These are phyloP conservation scores for Ceratocystis eucalypticola DNA, from an alignment of 2,329 filamentous ascomycete species.

Conservation along the genomic window DNA sequence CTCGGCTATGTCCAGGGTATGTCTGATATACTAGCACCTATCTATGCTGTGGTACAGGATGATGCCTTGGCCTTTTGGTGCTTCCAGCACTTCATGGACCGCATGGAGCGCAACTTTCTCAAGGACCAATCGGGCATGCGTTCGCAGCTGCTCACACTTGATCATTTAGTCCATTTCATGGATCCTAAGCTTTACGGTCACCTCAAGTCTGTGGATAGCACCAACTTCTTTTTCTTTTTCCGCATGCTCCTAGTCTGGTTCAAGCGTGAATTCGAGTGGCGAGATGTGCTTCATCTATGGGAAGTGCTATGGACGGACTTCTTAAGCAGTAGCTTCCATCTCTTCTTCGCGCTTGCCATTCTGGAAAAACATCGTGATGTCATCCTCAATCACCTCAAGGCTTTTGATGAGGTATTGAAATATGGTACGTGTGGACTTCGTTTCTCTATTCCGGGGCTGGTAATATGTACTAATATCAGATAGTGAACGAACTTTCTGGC, in stretches of 20 bases:
- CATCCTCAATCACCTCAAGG: conserved; percentile 85
- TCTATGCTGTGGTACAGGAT: conserved; percentile 95
- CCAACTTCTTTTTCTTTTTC: conserved; percentile 99
- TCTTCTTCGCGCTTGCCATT: conserved; percentile 88
- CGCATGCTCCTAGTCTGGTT: conserved; percentile 98
- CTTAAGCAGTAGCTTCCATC: conserved; percentile 74
- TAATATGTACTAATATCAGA: conserved; percentile 8
- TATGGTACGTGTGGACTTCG: conserved; percentile 50
- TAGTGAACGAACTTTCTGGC: conserved; percentile 87
- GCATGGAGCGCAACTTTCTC: conserved; percentile 95
- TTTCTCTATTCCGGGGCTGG: no score
- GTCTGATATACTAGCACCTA: conserved; percentile 89
- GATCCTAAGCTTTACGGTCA: conserved; percentile 89
- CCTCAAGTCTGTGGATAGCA: conserved; percentile 78
- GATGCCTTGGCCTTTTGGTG: conserved; percentile 95
- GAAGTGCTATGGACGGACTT: conserved; percentile 92
- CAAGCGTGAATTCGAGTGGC: conserved; percentile 90
- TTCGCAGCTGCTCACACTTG: conserved; percentile 73
- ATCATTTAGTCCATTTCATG: conserved; percentile 93
- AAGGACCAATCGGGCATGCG: conserved; percentile 95
- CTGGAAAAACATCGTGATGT: conserved; percentile 92
- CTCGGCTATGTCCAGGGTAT: conserved; percentile 97
- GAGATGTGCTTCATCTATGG: conserved; percentile 77
- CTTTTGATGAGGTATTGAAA: conserved; percentile 95
- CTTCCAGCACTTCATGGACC: conserved; percentile 90